Evolutionary conservation across 1,284 basidiomycete genomes (phyloP), one percentile per base, ranked within the genome.

Genomic region (Trichosporon ovoides): DNA sequence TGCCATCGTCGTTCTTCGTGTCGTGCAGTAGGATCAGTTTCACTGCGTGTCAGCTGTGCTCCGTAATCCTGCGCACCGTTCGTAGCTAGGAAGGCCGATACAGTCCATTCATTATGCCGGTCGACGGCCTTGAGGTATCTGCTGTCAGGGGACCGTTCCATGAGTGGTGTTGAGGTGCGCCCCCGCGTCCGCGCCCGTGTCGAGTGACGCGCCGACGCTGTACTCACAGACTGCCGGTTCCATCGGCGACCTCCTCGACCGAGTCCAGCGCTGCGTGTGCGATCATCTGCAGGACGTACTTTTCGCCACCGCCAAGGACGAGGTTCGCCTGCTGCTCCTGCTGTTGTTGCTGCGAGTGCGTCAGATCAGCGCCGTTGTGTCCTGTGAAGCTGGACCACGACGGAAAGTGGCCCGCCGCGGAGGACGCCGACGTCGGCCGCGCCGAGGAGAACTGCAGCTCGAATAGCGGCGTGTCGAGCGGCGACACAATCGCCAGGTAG

Each of bases 31-130:
- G 79, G 56, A 97, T 81, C 72, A 97, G 88, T 77, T 95, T 95
- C 60, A 73, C 73, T 77, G 52, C 43, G 16, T n/a, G 43, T 48
- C 16, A 48, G 43, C 43, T 48, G 28, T n/a, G 19, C 6, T 4
- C 19, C 16, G 13, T 11, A 18, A 7, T 12, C 12, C 28, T 53
- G 78, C 90, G 79, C 77, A 96, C 93, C 95, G 63, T 88, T 89
- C 3, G 91, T 87, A 1, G 93, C 95, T 16, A 96, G 81, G 77
- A 95, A 97, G 31, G 89, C 91, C 10, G 93, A 96, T 19, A 96
- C 86, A 2, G 85, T 92, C 93, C 94, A 97, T 73, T 97, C 94
- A 72, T 97, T 96, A 79, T 96, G 94, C 78, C 87, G 89, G 81
- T 97, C 93, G 57, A 96, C 85, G 19, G 85, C 85, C 72, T 92